A percentile compares a stretch with the other conserved stretches of the same genome.
Evolutionary conservation across 768 basidiomycete genomes (phyloP).

Genomic region (Calocybe indica): DNA sequence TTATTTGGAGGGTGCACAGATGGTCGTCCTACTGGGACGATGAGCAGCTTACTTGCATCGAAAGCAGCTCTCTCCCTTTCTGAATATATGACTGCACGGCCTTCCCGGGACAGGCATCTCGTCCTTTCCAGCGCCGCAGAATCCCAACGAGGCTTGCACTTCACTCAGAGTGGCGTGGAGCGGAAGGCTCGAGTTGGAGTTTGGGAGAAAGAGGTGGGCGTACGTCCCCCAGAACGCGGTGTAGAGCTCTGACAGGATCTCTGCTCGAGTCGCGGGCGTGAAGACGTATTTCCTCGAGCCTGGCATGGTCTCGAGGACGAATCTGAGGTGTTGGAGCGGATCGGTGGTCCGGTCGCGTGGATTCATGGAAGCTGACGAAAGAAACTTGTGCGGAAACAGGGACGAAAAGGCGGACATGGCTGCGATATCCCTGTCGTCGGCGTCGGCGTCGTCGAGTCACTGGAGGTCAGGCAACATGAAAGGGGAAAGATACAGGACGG

Average conservation of each 20-base stretch:
- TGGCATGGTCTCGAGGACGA: conserved; percentile 77
- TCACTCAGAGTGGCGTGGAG: conserved; percentile 62
- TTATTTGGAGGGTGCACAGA: conserved; percentile 2
- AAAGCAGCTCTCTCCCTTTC: conserved; percentile 89
- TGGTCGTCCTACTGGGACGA: neutral
- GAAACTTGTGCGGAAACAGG: conserved; percentile 42
- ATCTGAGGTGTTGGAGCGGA: conserved; percentile 67
- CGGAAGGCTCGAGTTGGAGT: conserved; percentile 56
- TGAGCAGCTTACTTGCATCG: conserved; percentile 75
- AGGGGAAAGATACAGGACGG: no score
- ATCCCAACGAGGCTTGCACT: conserved; percentile 54
- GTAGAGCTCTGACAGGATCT: conserved; percentile 79
- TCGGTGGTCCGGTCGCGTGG: conserved; percentile 52
- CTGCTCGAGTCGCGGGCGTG: conserved; percentile 66
- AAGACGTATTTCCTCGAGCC: conserved; percentile 74
- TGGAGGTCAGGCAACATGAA: no score
- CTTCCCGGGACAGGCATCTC: conserved; percentile 60
- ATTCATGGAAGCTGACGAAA: conserved; percentile 41
- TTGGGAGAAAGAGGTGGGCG: conserved; percentile 65
- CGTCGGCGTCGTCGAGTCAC: neutral
- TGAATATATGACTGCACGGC: conserved; percentile 81
- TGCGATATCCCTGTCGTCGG: conserved; percentile 1
- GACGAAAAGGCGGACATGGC: conserved; percentile 21
- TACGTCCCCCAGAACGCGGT: conserved; percentile 79
- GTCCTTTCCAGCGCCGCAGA: conserved; percentile 54